These are phyloP conservation scores for Verruconis gallopava DNA, from an alignment of 2,329 filamentous ascomycete species.

Conservation along the genomic window DNA sequence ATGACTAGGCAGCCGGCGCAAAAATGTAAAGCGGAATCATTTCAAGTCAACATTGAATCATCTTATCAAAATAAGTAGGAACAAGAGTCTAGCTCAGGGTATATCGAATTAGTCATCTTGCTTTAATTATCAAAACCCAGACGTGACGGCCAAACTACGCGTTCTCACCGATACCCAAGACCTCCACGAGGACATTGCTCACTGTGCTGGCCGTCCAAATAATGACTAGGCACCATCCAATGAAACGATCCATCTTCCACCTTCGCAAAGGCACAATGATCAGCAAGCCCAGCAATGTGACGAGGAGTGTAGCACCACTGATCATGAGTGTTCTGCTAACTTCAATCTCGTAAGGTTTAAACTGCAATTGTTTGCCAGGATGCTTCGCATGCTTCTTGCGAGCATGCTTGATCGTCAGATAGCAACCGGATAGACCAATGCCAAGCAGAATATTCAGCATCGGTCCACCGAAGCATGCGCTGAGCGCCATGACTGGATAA, in stretches of 20 bases:
- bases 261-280: conserved; percentile 71
- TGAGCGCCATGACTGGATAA: conserved; percentile 90
- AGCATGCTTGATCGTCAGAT: conserved; percentile 66
- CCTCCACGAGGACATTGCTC: conserved; percentile 69
- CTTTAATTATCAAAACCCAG: no score
- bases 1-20: no score
- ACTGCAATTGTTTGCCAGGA: conserved; percentile 49
- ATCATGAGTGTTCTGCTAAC: conserved; percentile 78
- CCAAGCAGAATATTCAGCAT: conserved; percentile 96
- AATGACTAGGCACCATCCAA: conserved; percentile 67
- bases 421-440: conserved; percentile 80
- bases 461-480: conserved; percentile 93
- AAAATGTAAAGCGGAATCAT: no score
- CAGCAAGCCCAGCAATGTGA: conserved; percentile 67
- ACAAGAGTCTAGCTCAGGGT: no score
- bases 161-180: conserved; percentile 23
- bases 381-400: conserved; percentile 54
- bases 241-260: conserved; percentile 62
- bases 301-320: conserved; percentile 67
- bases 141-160: no score
- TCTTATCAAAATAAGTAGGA: no score
- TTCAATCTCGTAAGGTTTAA: conserved; percentile 68
- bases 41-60: no score
- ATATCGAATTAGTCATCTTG: no score
- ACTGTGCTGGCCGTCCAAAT: conserved; percentile 73